Conservation (phyloP, 2,329 filamentous ascomycete genomes). For the Mariannaea elegans region DNA sequence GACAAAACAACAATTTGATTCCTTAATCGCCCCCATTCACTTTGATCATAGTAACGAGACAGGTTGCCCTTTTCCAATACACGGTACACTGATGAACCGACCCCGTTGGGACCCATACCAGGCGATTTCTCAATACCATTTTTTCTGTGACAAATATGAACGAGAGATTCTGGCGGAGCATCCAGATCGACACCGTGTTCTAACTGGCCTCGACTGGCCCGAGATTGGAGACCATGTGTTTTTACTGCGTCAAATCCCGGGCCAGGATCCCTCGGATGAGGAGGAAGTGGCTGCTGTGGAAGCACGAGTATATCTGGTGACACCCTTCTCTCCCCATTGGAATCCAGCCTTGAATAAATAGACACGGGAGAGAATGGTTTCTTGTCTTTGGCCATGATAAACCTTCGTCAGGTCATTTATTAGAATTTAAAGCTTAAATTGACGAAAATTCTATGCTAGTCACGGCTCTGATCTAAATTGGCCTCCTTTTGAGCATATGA, state of each 20-base stretch:
- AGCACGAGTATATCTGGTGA: neutral
- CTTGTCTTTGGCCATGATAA: too few species aligned
- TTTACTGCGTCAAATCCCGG: neutral
- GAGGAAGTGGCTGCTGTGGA: neutral
- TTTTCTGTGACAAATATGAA: slow-evolving; percentile 71
- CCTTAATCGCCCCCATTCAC: neutral
- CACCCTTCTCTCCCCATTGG: slow-evolving; percentile 2
- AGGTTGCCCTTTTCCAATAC: neutral
- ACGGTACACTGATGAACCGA: neutral
- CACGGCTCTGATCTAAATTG: too few species aligned
- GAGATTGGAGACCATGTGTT: slow-evolving; percentile 58
- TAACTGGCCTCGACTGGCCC: slow-evolving; percentile 43
- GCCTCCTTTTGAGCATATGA: too few species aligned
- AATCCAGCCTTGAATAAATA: too few species aligned
- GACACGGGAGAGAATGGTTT: too few species aligned
- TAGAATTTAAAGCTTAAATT: too few species aligned
- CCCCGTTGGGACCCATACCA: slow-evolving; percentile 1
- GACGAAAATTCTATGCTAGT: too few species aligned
- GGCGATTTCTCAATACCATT: slow-evolving; percentile 49
- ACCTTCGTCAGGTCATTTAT: too few species aligned
- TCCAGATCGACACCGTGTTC: slow-evolving; percentile 52
- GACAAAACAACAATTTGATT: neutral
- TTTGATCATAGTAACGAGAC: neutral
- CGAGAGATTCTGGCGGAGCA: slow-evolving; percentile 72
- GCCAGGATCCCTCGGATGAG: neutral